phyloP scores from a whole-genome alignment of 1,284 basidiomycete species.

The Serendipita sp. region DNA sequence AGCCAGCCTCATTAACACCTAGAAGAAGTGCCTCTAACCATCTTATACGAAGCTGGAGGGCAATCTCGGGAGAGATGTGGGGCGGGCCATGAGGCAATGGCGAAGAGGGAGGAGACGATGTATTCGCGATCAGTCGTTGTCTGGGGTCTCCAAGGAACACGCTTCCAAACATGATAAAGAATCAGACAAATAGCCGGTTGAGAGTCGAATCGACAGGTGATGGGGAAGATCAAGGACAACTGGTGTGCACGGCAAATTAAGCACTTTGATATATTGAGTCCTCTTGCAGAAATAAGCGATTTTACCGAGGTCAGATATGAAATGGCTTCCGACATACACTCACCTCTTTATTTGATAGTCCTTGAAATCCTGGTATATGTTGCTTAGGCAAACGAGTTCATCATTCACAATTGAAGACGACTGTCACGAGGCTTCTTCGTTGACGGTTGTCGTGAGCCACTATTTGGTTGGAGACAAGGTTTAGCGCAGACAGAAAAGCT shows the following conservation, averaged over 20 bases:
- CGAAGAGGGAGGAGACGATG: conserved; percentile 49
- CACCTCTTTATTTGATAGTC: too few relatives aligned
- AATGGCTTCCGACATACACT: too few relatives aligned
- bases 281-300: not conserved
- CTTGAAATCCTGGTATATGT: too few relatives aligned
- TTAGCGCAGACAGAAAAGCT: not conserved
- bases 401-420: not conserved
- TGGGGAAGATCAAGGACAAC: not conserved
- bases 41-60: conserved; percentile 54
- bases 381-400: too few relatives aligned
- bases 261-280: not conserved
- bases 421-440: not conserved
- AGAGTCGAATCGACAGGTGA: not conserved
- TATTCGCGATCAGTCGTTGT: conserved; percentile 42
- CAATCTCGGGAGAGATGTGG: conserved; percentile 43
- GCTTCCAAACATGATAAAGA: conserved; percentile 37
- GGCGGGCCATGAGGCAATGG: conserved; percentile 28
- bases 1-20: conserved; percentile 31
- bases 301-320: too few relatives aligned
- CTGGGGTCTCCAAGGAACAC: conserved; percentile 62
- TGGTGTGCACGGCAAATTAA: not conserved
- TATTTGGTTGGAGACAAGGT: not conserved
- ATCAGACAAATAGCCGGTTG: conserved; percentile 23
- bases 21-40: conserved; percentile 63
- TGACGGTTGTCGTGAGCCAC: not conserved